Evolutionary conservation across 2,329 filamentous ascomycete genomes (phyloP), one percentile per base, ranked within the genome.

Genomic region (Claviceps purpurea): DNA sequence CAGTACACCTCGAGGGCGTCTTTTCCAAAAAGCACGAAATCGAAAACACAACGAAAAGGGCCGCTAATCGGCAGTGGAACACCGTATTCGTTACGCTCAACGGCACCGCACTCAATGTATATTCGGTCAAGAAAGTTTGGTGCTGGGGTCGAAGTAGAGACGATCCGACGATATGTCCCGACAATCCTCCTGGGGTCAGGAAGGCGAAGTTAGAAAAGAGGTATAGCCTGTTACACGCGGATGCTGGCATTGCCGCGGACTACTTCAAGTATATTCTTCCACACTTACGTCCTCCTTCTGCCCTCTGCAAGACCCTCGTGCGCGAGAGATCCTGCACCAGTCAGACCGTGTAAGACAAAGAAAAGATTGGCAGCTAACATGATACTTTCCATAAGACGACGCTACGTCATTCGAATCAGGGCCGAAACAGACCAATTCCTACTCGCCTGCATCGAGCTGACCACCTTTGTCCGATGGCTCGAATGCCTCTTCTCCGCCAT

Each of bases 221-320:
- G n/a, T 89, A 87, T 62, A 85, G 81, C 50, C 72, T 89, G 47
- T 77, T 87, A 56, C 82, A 89, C 62, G 85, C 85, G 22, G 85
- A 89, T 65, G 79, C 85, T 22, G 85, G 85, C 11, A 77, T 89
- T 55, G 85, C 86, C 10, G 77, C 80, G 16, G 85, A 89, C 65
- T 84, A 86, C 62, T 74, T 77, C 59, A 86, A 87, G 76, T 82
- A 66, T 59, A 77, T 72, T 30, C 22, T 16, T 8, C 22, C 14
- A 18, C 16, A 7, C 16, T 26, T 6, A 2, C n/a, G 6, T 16
- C 20, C 18, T 16, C 5, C 10, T 11, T 14, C 10, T 22, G 7
- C 18, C 18, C 26, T 16, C 4, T 13, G 10, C 30, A 34, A 34
- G 30, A 11, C 10, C 3, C 30, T 10, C 30, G 10, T 11, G 10